phyloP scores from a whole-genome alignment of 2,329 filamentous ascomycete genomes.

The Scleromitrula shiraiana region DNA sequence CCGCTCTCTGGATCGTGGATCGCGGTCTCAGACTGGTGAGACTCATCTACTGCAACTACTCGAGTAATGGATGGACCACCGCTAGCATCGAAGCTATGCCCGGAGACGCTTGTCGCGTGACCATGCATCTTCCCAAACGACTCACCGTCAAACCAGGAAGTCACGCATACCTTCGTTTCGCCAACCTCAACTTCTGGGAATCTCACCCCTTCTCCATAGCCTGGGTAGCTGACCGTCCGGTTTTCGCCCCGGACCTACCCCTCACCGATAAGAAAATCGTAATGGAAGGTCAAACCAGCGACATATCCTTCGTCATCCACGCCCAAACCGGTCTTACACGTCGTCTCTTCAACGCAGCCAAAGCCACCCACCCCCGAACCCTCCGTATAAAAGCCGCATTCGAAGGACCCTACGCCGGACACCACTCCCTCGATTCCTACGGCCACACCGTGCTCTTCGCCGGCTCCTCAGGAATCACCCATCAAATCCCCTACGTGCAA shows the following conservation, averaged over 20 bases:
- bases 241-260: conserved; percentile 25
- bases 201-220: conserved; percentile 73
- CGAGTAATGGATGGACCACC: conserved; percentile 45
- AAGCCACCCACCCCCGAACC: conserved; percentile 25
- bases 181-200: conserved; percentile 58
- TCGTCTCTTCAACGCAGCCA: conserved; percentile 65
- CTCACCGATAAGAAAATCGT: conserved; percentile 32
- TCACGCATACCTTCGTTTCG: conserved; percentile 68
- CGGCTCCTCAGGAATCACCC: conserved; percentile 89
- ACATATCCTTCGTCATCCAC: conserved; percentile 76
- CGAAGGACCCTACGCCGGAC: conserved; percentile 82
- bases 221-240: conserved; percentile 54
- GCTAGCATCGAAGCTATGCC: conserved; percentile 61
- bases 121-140: conserved; percentile 59
- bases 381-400: conserved; percentile 49
- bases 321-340: conserved; percentile 85
- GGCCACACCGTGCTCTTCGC: conserved; percentile 87
- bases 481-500: conserved; percentile 82
- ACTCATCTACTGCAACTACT: conserved; percentile 57
- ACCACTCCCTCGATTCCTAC: conserved; percentile 83
- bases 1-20: conserved; percentile 72
- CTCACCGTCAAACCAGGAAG: conserved; percentile 61
- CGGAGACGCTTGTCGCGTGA: conserved; percentile 63
- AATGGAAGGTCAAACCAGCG: conserved; percentile 23
- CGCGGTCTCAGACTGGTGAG: conserved; percentile 55